Evolutionary conservation across 1,284 basidiomycete species (phyloP), one percentile per base, ranked within the genome.

Genomic region (Sporisorium iseilematis-ciliati): DNA sequence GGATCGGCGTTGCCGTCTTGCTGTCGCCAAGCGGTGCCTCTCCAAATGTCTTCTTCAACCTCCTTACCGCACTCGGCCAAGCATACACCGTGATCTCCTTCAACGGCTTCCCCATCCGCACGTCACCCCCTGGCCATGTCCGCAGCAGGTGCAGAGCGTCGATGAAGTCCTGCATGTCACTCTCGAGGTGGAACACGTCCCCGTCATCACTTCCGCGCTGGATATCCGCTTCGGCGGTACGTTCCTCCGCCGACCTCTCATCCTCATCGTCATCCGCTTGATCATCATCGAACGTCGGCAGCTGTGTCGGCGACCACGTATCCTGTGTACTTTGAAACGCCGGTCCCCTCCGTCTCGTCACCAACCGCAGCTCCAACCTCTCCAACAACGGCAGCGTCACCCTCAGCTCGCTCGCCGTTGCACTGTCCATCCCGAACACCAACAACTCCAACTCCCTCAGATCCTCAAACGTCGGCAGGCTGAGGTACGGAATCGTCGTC

Each of bases 371-470:
- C n/a, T 73, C 73, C 5, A 82, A 51, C 26, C 59, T 62, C 14
- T 65, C 65, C 18, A 78, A 25, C 11, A 70, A 53, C 23, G 78
- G 78, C 14, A 77, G 46, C 2, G 67, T 60, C 20, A 48, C 56
- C 6, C 79, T 38, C 21, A 82, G 53, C 49, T 78, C 71, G 11
- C 59, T 40, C 0, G 78, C 78, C 1, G 67, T 75, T 0, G 55
- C 59, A 0, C 45, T 45, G 25, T 80, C 76, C 64, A 82, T 66
- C 5, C 78, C 78, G 40, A 82, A 82, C 4, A 71, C 66, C 20
- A 77, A 49, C 54, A 82, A 23, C 42, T 82, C 80, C 12, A 82
- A 42, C 42, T 78, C 61, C 3, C 61, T 35, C 16, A 82, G 25
- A 18, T 78, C 67, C 23, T 65, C 65, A 41, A 80, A 82, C 7